A percentile compares a stretch with the other conserved stretches of the same genome.
These are phyloP conservation scores for Crucibulum laeve DNA, from an alignment of 768 basidiomycete genomes.

Conservation along the genomic window DNA sequence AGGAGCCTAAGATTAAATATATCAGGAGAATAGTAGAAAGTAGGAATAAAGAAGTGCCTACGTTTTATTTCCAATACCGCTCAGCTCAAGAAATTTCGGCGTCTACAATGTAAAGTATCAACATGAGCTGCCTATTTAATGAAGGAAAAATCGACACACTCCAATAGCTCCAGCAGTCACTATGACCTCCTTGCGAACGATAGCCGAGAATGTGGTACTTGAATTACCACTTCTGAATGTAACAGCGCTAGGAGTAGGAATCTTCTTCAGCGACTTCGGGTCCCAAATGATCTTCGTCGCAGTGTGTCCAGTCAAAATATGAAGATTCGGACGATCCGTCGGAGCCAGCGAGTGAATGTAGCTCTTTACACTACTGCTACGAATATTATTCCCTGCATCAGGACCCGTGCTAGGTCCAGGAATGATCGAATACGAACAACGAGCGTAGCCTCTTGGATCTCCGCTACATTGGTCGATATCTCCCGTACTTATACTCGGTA, in stretches of 20 bases:
- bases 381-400: background rate
- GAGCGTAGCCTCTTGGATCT: background rate
- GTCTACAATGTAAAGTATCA: background rate
- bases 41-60: background rate
- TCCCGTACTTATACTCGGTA: background rate
- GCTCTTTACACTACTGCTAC: background rate
- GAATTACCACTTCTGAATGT: background rate
- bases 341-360: background rate
- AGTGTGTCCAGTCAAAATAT: background rate
- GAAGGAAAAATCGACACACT: background rate
- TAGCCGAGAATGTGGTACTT: background rate
- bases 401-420: background rate
- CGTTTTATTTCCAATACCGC: background rate
- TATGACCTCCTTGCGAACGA: background rate
- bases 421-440: background rate
- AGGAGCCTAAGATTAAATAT: background rate
- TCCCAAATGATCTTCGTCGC: conserved; percentile 1
- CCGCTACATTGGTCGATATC: background rate
- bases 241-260: background rate
- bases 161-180: background rate
- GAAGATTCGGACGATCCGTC: background rate
- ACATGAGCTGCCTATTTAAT: background rate
- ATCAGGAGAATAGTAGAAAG: background rate
- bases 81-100: background rate
- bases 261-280: background rate